A percentile compares a stretch with the other conserved stretches of the same genome.
These are phyloP conservation scores for Coemansia sp. DNA, from an alignment of 192 early-diverging fungal genomes.

Conservation along the genomic window DNA sequence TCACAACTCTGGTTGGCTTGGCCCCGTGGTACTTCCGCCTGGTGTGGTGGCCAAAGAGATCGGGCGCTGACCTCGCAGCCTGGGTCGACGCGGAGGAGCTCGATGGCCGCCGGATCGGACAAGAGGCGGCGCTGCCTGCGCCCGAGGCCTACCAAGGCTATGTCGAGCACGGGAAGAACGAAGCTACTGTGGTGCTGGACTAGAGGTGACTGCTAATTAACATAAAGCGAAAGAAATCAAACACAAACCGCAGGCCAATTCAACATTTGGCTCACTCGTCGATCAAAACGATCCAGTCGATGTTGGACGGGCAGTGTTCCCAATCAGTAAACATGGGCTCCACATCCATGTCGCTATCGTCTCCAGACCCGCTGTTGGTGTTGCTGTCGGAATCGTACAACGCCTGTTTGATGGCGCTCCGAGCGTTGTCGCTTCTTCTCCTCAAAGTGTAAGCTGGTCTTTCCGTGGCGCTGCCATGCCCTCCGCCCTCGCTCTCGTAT, in stretches of 20 bases:
- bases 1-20: slow-evolving; percentile 42
- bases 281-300: slow-evolving; percentile 40
- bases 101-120: background rate
- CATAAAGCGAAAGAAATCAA: too few species aligned
- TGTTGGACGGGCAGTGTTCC: slow-evolving; percentile 17
- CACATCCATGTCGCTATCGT: background rate
- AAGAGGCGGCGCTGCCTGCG: background rate
- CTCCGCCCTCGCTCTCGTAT: background rate
- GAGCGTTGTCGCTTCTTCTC: background rate
- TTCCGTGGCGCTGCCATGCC: background rate
- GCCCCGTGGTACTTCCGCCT: slow-evolving; percentile 58
- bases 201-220: too few species aligned
- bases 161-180: background rate
- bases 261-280: background rate
- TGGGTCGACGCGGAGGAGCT: slow-evolving; percentile 38
- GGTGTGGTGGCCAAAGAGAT: slow-evolving; percentile 47
- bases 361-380: slow-evolving; percentile 8
- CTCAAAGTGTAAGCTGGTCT: background rate
- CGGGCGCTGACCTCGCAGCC: slow-evolving; percentile 24
- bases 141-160: background rate
- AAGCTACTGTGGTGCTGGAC: background rate
- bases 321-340: slow-evolving; percentile 16
- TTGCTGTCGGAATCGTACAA: slow-evolving; percentile 1
- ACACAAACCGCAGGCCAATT: too few species aligned
- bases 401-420: background rate